Base-by-base conservation (phyloP, 1,139 yeast species). In the Blastobotrys ciferrii region DNA sequence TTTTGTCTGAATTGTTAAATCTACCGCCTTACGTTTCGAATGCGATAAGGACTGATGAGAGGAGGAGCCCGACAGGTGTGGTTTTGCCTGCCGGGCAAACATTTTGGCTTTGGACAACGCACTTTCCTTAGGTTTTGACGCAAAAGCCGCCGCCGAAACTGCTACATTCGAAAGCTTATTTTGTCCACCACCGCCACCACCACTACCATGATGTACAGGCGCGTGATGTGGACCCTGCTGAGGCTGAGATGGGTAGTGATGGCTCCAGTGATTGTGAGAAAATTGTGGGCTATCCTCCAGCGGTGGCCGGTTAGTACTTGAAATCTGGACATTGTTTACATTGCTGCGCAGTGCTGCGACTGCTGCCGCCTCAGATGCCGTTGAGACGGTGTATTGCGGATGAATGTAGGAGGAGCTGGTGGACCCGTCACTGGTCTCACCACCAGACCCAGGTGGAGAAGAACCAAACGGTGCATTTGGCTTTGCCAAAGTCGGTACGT, bases 11-110 rank as follows among this genome's bases (percentile, higher is more conserved):
- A 68, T 59, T 2, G 69, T 65, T 42, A 68, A 51, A 46, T 67
- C 71, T 1, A 64, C 55, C 4, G 48, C 54, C 43, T 64, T 63
- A 45, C 57, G 57, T 40, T 61, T 58, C 40, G 62, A 42, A 3
- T 51, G 44, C 30, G 55, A 37, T 43, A 46, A 37, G 32, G 50
- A 32, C 32, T 39, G 31, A 36, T 35, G 33, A 19, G 43, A 43
- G 39, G 49, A 35, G 12, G 55, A 53, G 20, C 40, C 28, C 4
- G 59, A 32, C 48, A 57, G 54, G 40, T 58, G 61, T 14, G 62
- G 58, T 28, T 65, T 61, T 4, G 69, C 66, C 49, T 65, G 69
- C 28, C 69, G 55, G 18, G 64, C 64, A 57, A 68, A 68, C 63
- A 67, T 53, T 52, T 67, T 66, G 30, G 69, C 63, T 51, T 67